Conservation (phyloP, 2,329 filamentous ascomycete genomes). For the Dothideomycetidae sp. region DNA sequence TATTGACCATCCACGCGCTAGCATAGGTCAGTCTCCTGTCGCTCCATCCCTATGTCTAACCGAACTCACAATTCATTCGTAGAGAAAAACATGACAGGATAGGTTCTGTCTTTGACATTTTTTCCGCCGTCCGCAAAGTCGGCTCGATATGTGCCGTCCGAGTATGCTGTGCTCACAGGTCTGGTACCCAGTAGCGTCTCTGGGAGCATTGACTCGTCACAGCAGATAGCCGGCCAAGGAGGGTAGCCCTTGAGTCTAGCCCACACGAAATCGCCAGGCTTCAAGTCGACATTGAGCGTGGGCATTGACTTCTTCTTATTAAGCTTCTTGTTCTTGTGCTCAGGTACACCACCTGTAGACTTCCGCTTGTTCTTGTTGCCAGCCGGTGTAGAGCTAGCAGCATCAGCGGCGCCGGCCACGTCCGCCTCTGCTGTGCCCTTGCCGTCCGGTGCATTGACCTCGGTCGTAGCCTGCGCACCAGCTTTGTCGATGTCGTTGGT, state of each 20-base stretch:
- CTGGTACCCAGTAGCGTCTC: constrained; percentile 59
- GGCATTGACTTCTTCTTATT: constrained; percentile 73
- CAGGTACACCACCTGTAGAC: constrained; percentile 49
- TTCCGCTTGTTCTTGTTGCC: constrained; percentile 30
- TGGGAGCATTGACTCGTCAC: constrained; percentile 88
- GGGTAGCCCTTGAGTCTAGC: constrained; percentile 91
- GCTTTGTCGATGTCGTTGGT: constrained; percentile 9
- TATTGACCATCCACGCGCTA: constrained; percentile 87
- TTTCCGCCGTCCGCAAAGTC: constrained; percentile 81
- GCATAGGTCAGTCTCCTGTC: constrained; percentile 11
- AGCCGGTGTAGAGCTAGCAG: constrained; percentile 15
- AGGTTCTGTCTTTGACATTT: constrained; percentile 70
- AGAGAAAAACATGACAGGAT: constrained; percentile 84
- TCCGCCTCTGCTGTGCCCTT: constrained; percentile 11
- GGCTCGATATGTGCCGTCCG: constrained; percentile 75
- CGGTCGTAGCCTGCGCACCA: constrained; percentile 12
- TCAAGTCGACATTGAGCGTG: constrained; percentile 54
- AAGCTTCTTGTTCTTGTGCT: constrained; percentile 63
- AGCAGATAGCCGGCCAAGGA: constrained; percentile 86
- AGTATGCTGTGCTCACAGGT: constrained; percentile 67
- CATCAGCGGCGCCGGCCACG: constrained; percentile 8
- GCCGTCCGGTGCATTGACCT: constrained; percentile 13
- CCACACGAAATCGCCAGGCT: constrained; percentile 84
- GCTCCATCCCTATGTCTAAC: too few species aligned
- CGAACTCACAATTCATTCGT: constrained; percentile 94